Evolutionary conservation across 768 basidiomycete species (phyloP).

Genomic region (Hygrophorus russula): DNA sequence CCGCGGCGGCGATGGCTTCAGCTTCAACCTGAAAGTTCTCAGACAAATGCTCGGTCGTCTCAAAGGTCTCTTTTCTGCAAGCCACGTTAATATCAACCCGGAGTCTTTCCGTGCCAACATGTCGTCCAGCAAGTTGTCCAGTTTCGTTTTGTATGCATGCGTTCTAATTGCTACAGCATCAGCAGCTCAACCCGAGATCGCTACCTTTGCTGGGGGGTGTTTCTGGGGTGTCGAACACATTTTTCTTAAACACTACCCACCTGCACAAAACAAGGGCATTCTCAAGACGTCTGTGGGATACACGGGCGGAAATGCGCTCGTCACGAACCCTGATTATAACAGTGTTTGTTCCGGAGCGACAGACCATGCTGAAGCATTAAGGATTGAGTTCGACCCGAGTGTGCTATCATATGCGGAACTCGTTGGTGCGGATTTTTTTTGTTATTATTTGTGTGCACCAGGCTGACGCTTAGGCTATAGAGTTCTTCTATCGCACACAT

Average conservation of each 20-base stretch:
- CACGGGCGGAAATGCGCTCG: conserved; percentile 54
- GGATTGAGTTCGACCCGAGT: conserved; percentile 76
- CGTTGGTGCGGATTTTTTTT: conserved; percentile 28
- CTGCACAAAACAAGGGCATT: conserved; percentile 61
- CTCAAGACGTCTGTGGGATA: conserved; percentile 69
- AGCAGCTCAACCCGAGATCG: conserved; percentile 1
- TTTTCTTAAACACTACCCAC: conserved; percentile 70
- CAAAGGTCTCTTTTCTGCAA: conserved; percentile 10
- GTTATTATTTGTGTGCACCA: not conserved
- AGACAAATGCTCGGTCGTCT: conserved; percentile 17
- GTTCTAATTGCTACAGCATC: not conserved
- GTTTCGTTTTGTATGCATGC: not conserved
- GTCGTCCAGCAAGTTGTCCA: not conserved
- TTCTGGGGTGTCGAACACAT: conserved; percentile 88
- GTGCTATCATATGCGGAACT: conserved; percentile 76
- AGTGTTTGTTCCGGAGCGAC: conserved; percentile 75
- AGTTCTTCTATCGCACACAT: conserved; percentile 93
- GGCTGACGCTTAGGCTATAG: not conserved
- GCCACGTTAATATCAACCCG: not conserved
- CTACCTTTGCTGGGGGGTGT: conserved; percentile 30
- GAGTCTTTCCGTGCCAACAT: not conserved
- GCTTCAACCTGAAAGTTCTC: too few relatives aligned
- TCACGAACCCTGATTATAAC: conserved; percentile 51
- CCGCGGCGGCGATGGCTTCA: too few relatives aligned
- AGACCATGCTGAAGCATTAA: conserved; percentile 81